Conservation (phyloP, 2,329 filamentous ascomycete species). For the Madurella fahalii region DNA sequence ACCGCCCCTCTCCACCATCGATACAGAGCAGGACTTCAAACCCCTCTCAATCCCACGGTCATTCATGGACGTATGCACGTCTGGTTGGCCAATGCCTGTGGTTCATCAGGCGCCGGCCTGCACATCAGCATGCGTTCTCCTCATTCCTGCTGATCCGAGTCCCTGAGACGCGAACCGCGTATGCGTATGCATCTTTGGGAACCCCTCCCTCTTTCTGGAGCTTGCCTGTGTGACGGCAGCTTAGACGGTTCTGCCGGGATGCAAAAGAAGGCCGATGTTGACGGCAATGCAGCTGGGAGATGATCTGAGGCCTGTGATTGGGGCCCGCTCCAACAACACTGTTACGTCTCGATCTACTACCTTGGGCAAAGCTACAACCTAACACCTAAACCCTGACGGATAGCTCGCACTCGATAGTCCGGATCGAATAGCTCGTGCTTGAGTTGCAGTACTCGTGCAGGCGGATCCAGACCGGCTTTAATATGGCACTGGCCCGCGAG, state of each 20-base stretch:
- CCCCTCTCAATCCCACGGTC: not conserved
- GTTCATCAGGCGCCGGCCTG: not conserved
- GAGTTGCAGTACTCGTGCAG: too few relatives aligned
- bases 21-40: not conserved
- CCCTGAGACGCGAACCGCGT: not conserved
- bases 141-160: not conserved
- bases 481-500: not conserved
- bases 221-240: conserved; percentile 4
- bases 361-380: not conserved
- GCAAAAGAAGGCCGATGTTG: not conserved
- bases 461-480: too few relatives aligned
- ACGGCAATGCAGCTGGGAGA: conserved; percentile 13
- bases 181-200: conserved; percentile 24
- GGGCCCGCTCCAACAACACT: conserved; percentile 10
- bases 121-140: not conserved
- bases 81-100: conserved; percentile 12
- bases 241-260: not conserved
- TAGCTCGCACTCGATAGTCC: conserved; percentile 2
- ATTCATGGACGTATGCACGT: not conserved
- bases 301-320: conserved; percentile 15
- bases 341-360: not conserved
- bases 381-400: not conserved
- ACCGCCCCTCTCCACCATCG: conserved; percentile 1
- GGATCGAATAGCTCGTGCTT: not conserved
- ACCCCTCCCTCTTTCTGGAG: conserved; percentile 19